phyloP scores from a whole-genome alignment of 192 early-diverging fungal genomes.

The Podila horticola region DNA sequence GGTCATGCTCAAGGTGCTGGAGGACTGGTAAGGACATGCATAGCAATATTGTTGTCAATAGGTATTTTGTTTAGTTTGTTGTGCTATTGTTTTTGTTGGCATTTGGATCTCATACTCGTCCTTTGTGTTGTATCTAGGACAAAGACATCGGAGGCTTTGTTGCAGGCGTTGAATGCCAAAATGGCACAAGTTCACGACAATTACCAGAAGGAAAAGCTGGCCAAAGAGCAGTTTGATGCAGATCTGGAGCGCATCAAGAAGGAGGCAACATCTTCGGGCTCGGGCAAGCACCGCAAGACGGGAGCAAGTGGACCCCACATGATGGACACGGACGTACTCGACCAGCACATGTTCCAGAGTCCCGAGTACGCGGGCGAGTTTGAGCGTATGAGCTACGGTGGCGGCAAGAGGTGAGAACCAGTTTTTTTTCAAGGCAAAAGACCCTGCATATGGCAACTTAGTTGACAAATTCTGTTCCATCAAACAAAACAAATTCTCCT shows the following conservation, averaged over 20 bases:
- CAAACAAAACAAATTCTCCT: no score
- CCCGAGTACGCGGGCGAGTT: conserved; percentile 34
- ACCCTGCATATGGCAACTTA: neutral
- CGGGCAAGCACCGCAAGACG: conserved; percentile 35
- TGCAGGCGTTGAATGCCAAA: conserved; percentile 62
- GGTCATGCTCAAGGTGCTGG: conserved; percentile 63
- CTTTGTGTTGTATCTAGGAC: conserved; percentile 46
- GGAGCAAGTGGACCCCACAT: conserved; percentile 17
- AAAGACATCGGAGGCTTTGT: conserved; percentile 62
- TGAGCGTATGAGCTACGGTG: conserved; percentile 24
- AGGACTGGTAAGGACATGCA: conserved; percentile 62
- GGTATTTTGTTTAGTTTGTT: neutral
- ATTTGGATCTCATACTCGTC: neutral
- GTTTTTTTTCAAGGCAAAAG: neutral
- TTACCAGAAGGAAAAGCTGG: conserved; percentile 49
- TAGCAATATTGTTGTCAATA: neutral
- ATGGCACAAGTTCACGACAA: conserved; percentile 60
- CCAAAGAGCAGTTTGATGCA: conserved; percentile 57
- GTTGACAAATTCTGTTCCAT: neutral
- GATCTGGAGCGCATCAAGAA: conserved; percentile 57
- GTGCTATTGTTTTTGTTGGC: neutral
- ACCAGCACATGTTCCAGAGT: conserved; percentile 41
- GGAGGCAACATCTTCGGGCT: conserved; percentile 30
- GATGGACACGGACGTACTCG: conserved; percentile 48
- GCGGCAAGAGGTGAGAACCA: conserved; percentile 18